Conservation (phyloP, 345 rosid species). For the Cardamine chenopodiifolia region DNA sequence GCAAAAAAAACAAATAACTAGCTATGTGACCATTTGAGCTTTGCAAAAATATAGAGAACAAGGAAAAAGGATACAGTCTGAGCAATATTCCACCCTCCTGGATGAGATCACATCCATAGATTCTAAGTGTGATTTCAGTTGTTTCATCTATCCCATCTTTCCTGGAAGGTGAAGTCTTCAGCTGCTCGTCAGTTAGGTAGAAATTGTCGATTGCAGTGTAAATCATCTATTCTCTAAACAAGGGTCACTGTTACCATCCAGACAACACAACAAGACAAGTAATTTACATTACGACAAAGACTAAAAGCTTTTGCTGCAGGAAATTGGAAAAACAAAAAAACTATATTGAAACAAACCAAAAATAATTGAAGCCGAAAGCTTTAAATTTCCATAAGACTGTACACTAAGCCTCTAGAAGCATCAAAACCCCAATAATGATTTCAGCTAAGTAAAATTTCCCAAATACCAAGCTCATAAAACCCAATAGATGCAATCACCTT, state of each 20-base stretch:
- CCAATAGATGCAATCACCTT: neutral
- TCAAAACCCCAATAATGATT: neutral
- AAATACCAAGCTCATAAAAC: neutral
- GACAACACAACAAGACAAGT: neutral
- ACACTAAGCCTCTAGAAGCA: neutral
- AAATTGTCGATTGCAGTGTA: conserved; percentile 93
- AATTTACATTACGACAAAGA: neutral
- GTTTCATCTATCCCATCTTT: conserved; percentile 89
- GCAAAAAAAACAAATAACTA: neutral
- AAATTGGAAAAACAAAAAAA: neutral
- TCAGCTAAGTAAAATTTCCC: neutral
- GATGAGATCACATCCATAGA: conserved; percentile 92
- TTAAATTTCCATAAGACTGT: neutral
- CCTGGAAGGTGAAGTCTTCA: conserved; percentile 69
- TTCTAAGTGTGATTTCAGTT: conserved; percentile 73
- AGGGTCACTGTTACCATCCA: conserved; percentile 5
- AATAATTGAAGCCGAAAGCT: neutral
- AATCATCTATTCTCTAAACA: conserved; percentile 55
- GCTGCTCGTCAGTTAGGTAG: conserved; percentile 78
- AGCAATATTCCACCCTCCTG: conserved; percentile 93
- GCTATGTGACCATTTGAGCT: neutral
- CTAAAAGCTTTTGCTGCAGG: neutral
- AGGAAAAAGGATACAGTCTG: conserved; percentile 64
- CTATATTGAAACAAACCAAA: neutral
- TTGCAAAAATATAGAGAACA: neutral